These are phyloP conservation scores for Exsudoporus frostii DNA, from an alignment of 768 basidiomycete genomes.

Conservation along the genomic window DNA sequence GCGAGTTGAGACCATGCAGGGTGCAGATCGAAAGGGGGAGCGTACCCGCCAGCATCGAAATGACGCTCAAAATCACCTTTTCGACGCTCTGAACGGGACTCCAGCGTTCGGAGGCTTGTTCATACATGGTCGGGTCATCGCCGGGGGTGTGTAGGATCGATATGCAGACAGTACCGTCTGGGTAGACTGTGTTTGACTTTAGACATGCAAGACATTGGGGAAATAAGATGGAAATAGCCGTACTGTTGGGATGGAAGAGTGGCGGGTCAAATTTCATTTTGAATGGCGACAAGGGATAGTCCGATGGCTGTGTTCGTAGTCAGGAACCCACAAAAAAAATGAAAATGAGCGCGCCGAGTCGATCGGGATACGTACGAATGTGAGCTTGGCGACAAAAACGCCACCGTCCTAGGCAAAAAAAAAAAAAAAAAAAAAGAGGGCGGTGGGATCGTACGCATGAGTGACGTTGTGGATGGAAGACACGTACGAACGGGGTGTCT, in stretches of 20 bases:
- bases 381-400: conserved; percentile 86
- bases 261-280: conserved; percentile 99
- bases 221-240: no score
- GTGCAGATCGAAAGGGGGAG: background rate
- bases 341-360: no score
- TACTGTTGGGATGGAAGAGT: conserved; percentile 95
- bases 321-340: no score
- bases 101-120: conserved; percentile 95
- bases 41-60: conserved; percentile 94
- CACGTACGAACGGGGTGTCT: conserved; percentile 85
- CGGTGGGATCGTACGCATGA: no score
- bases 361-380: conserved; percentile 85
- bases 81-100: conserved; percentile 98
- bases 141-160: conserved; percentile 96
- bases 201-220: no score
- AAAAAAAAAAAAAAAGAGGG: no score
- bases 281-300: conserved; percentile 98
- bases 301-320: conserved; percentile 50
- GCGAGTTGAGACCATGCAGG: background rate
- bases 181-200: no score
- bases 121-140: conserved; percentile 90
- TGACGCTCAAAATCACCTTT: conserved; percentile 93
- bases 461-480: no score
- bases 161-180: conserved; percentile 96
- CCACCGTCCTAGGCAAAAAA: conserved; percentile 73